phyloP scores from a whole-genome alignment of 2,329 filamentous ascomycete species.

The Lasiodiplodia citricola region DNA sequence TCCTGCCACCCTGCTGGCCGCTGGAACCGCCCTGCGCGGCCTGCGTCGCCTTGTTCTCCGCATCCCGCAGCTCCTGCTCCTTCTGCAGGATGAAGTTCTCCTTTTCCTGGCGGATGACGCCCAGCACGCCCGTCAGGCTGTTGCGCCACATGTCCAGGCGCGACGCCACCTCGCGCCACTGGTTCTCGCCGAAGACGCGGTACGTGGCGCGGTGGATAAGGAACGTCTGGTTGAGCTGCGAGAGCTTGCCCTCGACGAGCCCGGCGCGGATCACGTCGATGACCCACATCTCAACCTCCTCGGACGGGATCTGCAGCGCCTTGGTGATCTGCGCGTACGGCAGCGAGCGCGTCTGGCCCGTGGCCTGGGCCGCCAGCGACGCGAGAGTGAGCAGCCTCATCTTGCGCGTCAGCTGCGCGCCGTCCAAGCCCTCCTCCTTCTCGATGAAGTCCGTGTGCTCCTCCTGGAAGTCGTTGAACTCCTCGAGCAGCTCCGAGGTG shows the following conservation, averaged over 20 bases:
- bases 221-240: conserved; percentile 90
- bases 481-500: conserved; percentile 89
- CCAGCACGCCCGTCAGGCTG: conserved; percentile 78
- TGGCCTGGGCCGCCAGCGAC: conserved; percentile 77
- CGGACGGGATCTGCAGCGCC: conserved; percentile 78
- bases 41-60: conserved; percentile 66
- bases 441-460: conserved; percentile 87
- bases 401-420: conserved; percentile 82
- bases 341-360: conserved; percentile 78
- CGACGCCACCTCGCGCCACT: conserved; percentile 94
- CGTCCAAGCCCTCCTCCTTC: conserved; percentile 73
- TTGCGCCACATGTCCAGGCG: conserved; percentile 89
- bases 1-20: conserved; percentile 3
- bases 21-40: not conserved
- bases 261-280: conserved; percentile 97
- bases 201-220: conserved; percentile 95
- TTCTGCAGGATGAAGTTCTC: conserved; percentile 76
- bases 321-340: conserved; percentile 85
- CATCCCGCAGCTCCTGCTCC: conserved; percentile 76
- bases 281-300: conserved; percentile 97
- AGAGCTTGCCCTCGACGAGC: conserved; percentile 94
- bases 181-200: conserved; percentile 95
- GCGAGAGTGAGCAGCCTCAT: conserved; percentile 95
- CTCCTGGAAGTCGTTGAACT: conserved; percentile 94
- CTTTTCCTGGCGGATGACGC: conserved; percentile 80